Evolutionary conservation across 2,329 filamentous ascomycete species (phyloP), one percentile per base, ranked within the genome.

Genomic region (Fusarium odoratissimum): DNA sequence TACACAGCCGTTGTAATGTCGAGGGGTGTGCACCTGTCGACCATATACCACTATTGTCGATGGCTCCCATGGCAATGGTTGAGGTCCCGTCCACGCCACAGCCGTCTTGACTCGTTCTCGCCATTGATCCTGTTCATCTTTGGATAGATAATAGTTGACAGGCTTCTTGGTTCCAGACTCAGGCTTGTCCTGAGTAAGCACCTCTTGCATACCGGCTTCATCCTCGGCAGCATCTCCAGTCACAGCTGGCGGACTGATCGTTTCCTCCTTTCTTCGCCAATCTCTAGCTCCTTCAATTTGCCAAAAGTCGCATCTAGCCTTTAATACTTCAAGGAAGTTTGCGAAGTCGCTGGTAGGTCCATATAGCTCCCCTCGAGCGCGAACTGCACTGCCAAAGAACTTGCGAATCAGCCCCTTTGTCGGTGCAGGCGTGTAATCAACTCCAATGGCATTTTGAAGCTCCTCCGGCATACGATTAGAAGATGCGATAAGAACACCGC

Each of bases 381-480:
- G 77, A 58, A 69, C 37, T 35, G 84, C 76, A 8, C 84, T 78
- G 8, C 84, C 86, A 33, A 89, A 81, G 40, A 86, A 83, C 75
- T 81, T 88, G 37, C 82, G 83, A 60, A 89, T 81, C 62, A 90
- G 80, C 6, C 85, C 88, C 57, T 85, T 86, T 38, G 85, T 83
- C 8, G 90, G 85, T 0, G 89, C 87, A 10, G 88, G 84, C 16
- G 86, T 83, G 77, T 93, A 94, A 69, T 92, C 89, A 30, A 91
- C 86, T 0, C 93, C 93, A 3, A 90, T 90, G 1, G 93, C 93
- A 72, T 93, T 94, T 49, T 89, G 91, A 55, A 96, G 81, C 77
- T 95, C 93, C 76, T 95, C 93, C 0, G 93, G 93, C 90, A 95
- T 93, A 12, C 93, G 89, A 79, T 96, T 96, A 8, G 92, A 94